Evolutionary conservation across 192 early-diverging fungal species (phyloP), one percentile per base, ranked within the genome.

Genomic region (Glomus cerebriforme): DNA sequence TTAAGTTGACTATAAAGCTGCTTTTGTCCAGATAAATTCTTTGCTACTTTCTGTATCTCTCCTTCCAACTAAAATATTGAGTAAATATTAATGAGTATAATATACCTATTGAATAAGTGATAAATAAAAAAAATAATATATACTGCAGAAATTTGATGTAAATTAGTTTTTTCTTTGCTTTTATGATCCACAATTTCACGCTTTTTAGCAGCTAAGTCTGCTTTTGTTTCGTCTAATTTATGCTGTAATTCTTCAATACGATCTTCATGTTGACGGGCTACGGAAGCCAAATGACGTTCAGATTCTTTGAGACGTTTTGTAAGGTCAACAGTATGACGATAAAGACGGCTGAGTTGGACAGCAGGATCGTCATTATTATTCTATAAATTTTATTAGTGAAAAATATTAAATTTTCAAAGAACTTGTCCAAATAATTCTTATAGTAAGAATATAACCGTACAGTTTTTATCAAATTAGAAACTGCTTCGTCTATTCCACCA

Each of bases 241-340:
- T 84, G 79, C 62, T 83, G 82, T 62, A 86, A 49, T 35, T 80
- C 70, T 13, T 81, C 76, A 65, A 86, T 86, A 59, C 81, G 83
- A 73, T 84, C 81, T 37, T 86, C 85, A 79, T 86, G 82, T 72
- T 86, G 81, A 77, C 81, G 81, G 35, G 85, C 75, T 75, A 86
- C 81, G 31, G 75, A 79, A 31, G 85, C 81, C 31, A 86, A 73
- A 73, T 82, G 82, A n/a, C 80, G 74, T 65, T 86, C 85, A 17
- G 81, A 82, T 70, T 80, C 80, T 81, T 86, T 86, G n/a, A 86
- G 59, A 49, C 83, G 70, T 47, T 84, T 79, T 15, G 85, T 82
- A 45, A 86, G 64, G 26, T 81, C 81, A 45, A 84, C 34, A 2
- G 85, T 82, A 72, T 82, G 65, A 24, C 80, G 77, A 58, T 86